Percentiles rank a stretch among this genome's conserved stretches.
These are phyloP conservation scores for Colletotrichum sp. DNA, from an alignment of 2,329 filamentous ascomycete species.

Conservation along the genomic window DNA sequence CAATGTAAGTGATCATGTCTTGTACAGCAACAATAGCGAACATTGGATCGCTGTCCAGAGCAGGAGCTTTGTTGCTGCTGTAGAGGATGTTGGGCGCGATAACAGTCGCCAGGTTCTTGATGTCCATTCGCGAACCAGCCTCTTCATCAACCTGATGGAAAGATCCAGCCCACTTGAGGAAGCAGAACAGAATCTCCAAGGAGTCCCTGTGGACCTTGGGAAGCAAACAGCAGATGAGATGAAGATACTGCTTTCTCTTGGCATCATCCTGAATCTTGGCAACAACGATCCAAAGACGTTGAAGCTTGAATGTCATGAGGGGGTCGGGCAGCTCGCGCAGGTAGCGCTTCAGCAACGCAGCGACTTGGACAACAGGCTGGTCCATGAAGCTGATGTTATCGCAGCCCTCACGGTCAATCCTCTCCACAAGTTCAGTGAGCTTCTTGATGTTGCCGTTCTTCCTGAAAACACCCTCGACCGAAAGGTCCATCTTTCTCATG, in stretches of 20 bases:
- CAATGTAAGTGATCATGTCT: constrained; percentile 88
- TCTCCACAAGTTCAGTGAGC: constrained; percentile 82
- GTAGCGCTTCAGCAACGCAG: constrained; percentile 93
- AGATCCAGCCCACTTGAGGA: constrained; percentile 96
- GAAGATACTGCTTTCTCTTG: constrained; percentile 82
- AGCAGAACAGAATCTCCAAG: constrained; percentile 93
- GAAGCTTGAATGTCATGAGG: constrained; percentile 92
- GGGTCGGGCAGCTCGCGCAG: constrained; percentile 93
- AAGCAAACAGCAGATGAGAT: constrained; percentile 89
- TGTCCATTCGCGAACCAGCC: constrained; percentile 97
- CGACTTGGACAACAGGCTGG: constrained; percentile 91
- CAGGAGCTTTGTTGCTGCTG: constrained; percentile 67
- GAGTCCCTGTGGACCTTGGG: constrained; percentile 93
- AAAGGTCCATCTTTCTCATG: constrained; percentile 99
- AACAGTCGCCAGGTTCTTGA: constrained; percentile 95
- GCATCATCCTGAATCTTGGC: constrained; percentile 86
- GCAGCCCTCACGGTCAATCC: constrained; percentile 85
- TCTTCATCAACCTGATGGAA: constrained; percentile 98
- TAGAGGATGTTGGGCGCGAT: constrained; percentile 96
- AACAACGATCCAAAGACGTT: constrained; percentile 86
- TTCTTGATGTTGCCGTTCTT: constrained; percentile 99
- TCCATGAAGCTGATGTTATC: constrained; percentile 86
- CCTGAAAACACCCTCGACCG: constrained; percentile 96
- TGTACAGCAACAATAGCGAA: constrained; percentile 92
- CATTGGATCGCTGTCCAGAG: constrained; percentile 87